Base-by-base conservation (phyloP, 768 basidiomycete species). In the Lactifluus piperatus region DNA sequence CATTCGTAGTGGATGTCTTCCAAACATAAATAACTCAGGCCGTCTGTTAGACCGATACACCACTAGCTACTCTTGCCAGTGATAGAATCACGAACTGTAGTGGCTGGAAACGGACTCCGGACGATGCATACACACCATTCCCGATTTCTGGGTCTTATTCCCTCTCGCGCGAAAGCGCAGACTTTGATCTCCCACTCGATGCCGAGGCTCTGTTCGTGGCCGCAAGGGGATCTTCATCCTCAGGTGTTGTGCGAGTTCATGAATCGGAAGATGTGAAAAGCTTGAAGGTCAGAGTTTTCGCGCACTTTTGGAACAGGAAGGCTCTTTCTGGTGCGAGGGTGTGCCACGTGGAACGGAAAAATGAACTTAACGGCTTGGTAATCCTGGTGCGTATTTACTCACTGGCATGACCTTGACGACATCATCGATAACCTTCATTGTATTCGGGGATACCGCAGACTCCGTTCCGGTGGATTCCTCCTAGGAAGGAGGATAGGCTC, bases 111-210 rank as follows among this genome's bases (percentile, higher is more conserved):
- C 5, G 16, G 1, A 10, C 24, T 30, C 37, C 18, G 8, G 41
- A 57, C 41, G 10, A 51, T 50, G 1, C 29, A 1, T 26, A 18
- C 24, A 13, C 29, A 24, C 20, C 44, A 32, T 18, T 34, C 37
- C 46, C 37, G 5, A 1, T 24, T 46, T 32, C 30, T 14, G 22
- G 6, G 24, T 13, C n/a, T 3, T 20, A 7, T 5, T 20, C 10
- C 24, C 13, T 34, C 9, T 37, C 58, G n/a, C 43, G 39, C 34
- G 54, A 54, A n/a, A 45, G 10, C 7, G 20, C 43, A 44, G 54
- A 60, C 6, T 54, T 50, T 43, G 34, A 60, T 37, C n/a, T 55
- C 7, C 54, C 58, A 14, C 18, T 55, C 10, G 48, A 55, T 27
- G 53, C 48, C n/a, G 18, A 32, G 30, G 54, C 5, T 22, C 34